Evolutionary conservation across 306 rosid species (phyloP).

Genomic region (Delonix regia): DNA sequence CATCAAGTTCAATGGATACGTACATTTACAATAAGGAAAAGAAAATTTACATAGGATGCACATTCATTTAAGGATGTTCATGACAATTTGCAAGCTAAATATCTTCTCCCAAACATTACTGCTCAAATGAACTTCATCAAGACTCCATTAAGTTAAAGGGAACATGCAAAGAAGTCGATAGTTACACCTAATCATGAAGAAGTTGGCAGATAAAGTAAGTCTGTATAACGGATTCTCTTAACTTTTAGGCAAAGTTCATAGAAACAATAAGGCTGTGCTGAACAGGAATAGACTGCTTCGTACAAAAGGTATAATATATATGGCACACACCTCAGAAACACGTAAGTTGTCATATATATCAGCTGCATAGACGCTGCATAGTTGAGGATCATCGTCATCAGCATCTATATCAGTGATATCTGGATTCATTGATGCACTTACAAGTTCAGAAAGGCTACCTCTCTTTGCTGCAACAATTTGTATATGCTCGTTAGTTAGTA

Average conservation of each 20-base stretch:
- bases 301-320: constrained; percentile 17
- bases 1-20: neutral
- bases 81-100: neutral
- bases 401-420: constrained; percentile 65
- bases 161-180: neutral
- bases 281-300: constrained; percentile 9
- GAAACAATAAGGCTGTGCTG: neutral
- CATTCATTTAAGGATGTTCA: neutral
- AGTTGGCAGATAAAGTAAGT: neutral
- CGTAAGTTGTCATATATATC: constrained; percentile 71
- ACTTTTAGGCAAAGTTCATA: neutral
- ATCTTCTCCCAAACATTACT: neutral
- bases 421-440: constrained; percentile 40
- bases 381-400: constrained; percentile 64
- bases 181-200: neutral
- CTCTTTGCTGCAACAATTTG: constrained; percentile 45
- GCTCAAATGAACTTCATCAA: neutral
- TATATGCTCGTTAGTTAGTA: constrained; percentile 13
- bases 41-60: neutral
- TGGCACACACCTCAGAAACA: constrained; percentile 74
- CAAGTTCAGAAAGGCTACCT: constrained; percentile 38
- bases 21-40: neutral
- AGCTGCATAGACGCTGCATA: constrained; percentile 72
- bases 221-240: neutral
- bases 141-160: neutral